Conservation (phyloP, 768 basidiomycete genomes). For the Tulasnella sp. region DNA sequence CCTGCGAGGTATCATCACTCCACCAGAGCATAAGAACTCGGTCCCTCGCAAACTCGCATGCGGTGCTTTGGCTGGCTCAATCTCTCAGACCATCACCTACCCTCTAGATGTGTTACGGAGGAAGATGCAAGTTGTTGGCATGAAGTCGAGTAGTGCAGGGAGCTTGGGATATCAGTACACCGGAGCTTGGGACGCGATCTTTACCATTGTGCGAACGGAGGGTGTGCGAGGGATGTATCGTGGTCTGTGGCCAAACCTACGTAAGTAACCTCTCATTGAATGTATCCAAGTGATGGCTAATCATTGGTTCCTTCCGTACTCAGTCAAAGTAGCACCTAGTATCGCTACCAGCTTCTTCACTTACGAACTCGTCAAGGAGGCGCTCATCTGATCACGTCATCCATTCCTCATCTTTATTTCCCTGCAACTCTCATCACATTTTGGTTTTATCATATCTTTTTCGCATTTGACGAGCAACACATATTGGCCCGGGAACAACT, state of each 20-base stretch:
- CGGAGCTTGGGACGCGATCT: conserved; percentile 71
- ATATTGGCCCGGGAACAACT: too few species aligned
- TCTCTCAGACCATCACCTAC: conserved; percentile 90
- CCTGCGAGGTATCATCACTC: conserved; percentile 60
- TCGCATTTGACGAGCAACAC: background rate
- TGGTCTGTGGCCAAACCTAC: conserved; percentile 80
- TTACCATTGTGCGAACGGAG: conserved; percentile 57
- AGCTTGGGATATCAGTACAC: conserved; percentile 52
- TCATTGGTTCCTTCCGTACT: background rate
- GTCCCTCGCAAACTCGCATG: conserved; percentile 64
- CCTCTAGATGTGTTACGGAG: conserved; percentile 90
- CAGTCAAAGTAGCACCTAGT: conserved; percentile 86
- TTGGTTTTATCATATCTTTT: background rate
- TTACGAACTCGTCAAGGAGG: conserved; percentile 13
- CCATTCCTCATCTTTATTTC: background rate
- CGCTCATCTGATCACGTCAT: background rate
- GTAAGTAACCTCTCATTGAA: conserved; percentile 38
- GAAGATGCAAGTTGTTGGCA: conserved; percentile 91
- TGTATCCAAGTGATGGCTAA: background rate
- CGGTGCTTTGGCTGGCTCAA: conserved; percentile 82
- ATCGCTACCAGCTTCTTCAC: conserved; percentile 54
- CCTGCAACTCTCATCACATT: background rate
- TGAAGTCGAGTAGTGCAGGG: conserved; percentile 34
- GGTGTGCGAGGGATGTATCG: conserved; percentile 71
- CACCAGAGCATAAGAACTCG: conserved; percentile 59